Base-by-base conservation (phyloP, 371 early-diverging fungal species). In the Mortierella sp. region DNA sequence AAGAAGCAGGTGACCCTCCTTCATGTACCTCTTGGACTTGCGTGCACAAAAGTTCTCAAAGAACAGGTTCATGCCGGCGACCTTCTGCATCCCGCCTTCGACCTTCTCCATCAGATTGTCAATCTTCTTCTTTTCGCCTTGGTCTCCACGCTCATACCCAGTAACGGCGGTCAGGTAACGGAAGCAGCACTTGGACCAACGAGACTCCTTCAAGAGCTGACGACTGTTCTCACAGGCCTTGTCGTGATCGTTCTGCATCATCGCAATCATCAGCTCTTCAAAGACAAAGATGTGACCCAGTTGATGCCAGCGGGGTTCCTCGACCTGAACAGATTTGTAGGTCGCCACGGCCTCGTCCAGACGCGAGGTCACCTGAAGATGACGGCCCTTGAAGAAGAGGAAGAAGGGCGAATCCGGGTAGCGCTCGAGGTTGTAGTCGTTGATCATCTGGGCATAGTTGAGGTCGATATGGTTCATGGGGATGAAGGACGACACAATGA, bases 1-100 rank as follows among this genome's bases (percentile, higher is more conserved):
- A 48, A 85, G 14, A 3, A 85, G 56, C 75, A 85, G 32, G 44
- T 73, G 86, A n/a, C 86, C 86, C 70, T 82, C 86, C n/a, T 85
- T 73, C 44, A 71, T 10, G 74, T 56, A 85, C 14, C 86, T 75
- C 75, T 82, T 81, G 49, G 86, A 81, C 68, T 85, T 85, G 70
- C 86, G 86, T 21, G 86, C 79, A 74, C 81, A 85, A 76, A 85
- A 85, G 6, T 82, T 85, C 77, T 85, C 86, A 79, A 81, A 85
- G 76, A 85, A 85, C 74, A 85, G 43, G 65, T 77, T 72, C 86
- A 85, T 82, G 29, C 86, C 86, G 5, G 86, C 86, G 2, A 85
- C 77, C 49, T 79, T 82, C 58, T 85, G 82, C 86, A 85, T 85
- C 1, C 82, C 82, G 18, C 44, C 82, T 44, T 85, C 86, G 29